These are phyloP conservation scores for Pestalotiopsis sp. DNA, from an alignment of 2,329 filamentous ascomycete species.

Conservation along the genomic window DNA sequence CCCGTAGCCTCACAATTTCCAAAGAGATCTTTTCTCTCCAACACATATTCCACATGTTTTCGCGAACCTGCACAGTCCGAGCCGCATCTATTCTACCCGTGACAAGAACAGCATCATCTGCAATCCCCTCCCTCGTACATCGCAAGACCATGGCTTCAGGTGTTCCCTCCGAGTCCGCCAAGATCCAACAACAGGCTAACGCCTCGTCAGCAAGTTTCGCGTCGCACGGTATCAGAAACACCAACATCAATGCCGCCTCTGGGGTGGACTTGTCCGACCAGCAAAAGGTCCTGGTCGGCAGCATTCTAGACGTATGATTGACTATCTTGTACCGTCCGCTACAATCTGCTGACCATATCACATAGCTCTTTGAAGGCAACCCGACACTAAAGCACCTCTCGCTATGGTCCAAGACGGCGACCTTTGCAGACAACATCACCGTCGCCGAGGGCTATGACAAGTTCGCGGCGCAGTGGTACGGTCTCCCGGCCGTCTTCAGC, in stretches of 20 bases:
- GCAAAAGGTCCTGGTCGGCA: slow-evolving; percentile 59
- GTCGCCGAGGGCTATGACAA: slow-evolving; percentile 7
- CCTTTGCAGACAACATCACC: slow-evolving; percentile 39
- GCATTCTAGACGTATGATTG: slow-evolving; percentile 60
- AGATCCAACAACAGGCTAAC: slow-evolving; percentile 22
- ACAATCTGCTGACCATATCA: not conserved
- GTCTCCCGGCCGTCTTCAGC: slow-evolving; percentile 59
- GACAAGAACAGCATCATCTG: not conserved
- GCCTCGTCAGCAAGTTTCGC: slow-evolving; percentile 23
- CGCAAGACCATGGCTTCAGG: slow-evolving; percentile 29
- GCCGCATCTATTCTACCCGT: not conserved
- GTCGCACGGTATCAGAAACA: slow-evolving; percentile 51
- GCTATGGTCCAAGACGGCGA: slow-evolving; percentile 61
- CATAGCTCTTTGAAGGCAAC: slow-evolving; percentile 60
- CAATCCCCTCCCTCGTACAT: not conserved
- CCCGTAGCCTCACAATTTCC: not conserved
- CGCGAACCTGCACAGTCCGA: not conserved
- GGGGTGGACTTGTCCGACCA: slow-evolving; percentile 52
- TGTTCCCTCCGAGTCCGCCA: slow-evolving; percentile 30
- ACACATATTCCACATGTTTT: not conserved
- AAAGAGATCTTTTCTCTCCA: not conserved
- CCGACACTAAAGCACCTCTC: slow-evolving; percentile 61
- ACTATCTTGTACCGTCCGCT: no score
- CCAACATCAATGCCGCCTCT: slow-evolving; percentile 52
- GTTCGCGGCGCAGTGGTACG: slow-evolving; percentile 57